These are phyloP conservation scores for Kluyveromyces starmeri DNA, from an alignment of 805 yeast genomes.

Conservation along the genomic window DNA sequence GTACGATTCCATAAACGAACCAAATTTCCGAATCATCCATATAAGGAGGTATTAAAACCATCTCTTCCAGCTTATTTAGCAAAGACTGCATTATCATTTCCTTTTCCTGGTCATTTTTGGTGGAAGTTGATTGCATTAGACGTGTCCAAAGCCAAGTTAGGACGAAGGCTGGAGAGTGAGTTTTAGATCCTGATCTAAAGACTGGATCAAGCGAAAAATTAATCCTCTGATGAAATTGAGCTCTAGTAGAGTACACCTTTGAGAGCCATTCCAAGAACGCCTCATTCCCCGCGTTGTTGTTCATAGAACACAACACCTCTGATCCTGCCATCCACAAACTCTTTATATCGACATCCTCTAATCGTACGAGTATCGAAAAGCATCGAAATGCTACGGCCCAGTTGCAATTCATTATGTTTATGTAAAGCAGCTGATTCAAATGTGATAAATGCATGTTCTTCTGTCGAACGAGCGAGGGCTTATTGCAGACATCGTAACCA, in stretches of 20 bases:
- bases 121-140: slow-evolving; percentile 7
- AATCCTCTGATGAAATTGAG: slow-evolving; percentile 16
- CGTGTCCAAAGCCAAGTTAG: slow-evolving; percentile 24
- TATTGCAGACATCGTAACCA: slow-evolving; percentile 15
- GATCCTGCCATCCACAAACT: slow-evolving; percentile 58
- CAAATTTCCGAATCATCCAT: slow-evolving; percentile 28
- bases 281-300: slow-evolving; percentile 9
- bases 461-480: slow-evolving; percentile 8
- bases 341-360: slow-evolving; percentile 43
- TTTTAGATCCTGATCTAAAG: slow-evolving; percentile 23
- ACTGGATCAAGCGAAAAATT: slow-evolving; percentile 23
- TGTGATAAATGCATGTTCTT: slow-evolving; percentile 17
- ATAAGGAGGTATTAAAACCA: slow-evolving; percentile 26
- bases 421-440: slow-evolving; percentile 39
- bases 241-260: slow-evolving; percentile 19
- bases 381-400: slow-evolving; percentile 51
- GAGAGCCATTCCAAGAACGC: slow-evolving; percentile 25
- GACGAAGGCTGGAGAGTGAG: slow-evolving; percentile 22
- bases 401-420: slow-evolving; percentile 37
- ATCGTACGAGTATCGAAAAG: slow-evolving; percentile 40
- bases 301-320: slow-evolving; percentile 35
- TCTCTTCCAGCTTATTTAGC: slow-evolving; percentile 21
- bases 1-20: slow-evolving; percentile 23
- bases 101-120: neutral
- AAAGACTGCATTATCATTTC: slow-evolving; percentile 8